Base-by-base conservation (phyloP, 2,329 filamentous ascomycete genomes). In the Colletotrichum truncatum region DNA sequence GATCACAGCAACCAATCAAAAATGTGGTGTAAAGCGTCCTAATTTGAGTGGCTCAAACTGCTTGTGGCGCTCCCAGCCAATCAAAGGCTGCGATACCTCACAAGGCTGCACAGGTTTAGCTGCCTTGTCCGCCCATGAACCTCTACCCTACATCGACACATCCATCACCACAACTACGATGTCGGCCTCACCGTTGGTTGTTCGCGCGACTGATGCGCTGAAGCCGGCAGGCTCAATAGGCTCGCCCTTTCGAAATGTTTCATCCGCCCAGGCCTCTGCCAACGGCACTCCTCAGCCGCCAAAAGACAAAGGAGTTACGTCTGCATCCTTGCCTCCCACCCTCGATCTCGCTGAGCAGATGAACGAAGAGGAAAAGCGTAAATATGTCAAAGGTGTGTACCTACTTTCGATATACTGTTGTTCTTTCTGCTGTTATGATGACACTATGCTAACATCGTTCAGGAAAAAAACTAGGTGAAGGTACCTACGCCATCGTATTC, bases 401-500 rank as follows among this genome's bases (percentile, higher is more conserved):
- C 26, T 14, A 23, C 10, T 14, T 18, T 18, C 2, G 32, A 11
- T 7, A 14, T 45, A 4, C 23, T 26, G 3, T 46, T 8, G 12
- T 23, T 14, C 21, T 4, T 14, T 46, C 6, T n/a, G 8, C 23
- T 9, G 26, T 8, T 10, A 14, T 9, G 26, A 34, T 34, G 28
- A 16, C 28, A 49, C n/a, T 18, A 23, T 14, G 16, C 28, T 59
- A 11, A 56, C 36, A 12, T 4, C 9, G 14, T 6, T 16, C n/a
- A 93, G 93, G 93, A 74, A 94, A 92, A 77, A 96, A 96, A 75
- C 88, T 99, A 66, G 96, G 96, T 77, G 93, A 97, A 79, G 96
- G 96, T 82, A 98, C 96, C 69, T 99, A 99, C 77, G 96, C 96
- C 76, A 91, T 97, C 73, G 96, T 99, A 73, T 98, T 94, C 82